Conservation (phyloP, 257 asterid genomes). For the Lantana camara region DNA sequence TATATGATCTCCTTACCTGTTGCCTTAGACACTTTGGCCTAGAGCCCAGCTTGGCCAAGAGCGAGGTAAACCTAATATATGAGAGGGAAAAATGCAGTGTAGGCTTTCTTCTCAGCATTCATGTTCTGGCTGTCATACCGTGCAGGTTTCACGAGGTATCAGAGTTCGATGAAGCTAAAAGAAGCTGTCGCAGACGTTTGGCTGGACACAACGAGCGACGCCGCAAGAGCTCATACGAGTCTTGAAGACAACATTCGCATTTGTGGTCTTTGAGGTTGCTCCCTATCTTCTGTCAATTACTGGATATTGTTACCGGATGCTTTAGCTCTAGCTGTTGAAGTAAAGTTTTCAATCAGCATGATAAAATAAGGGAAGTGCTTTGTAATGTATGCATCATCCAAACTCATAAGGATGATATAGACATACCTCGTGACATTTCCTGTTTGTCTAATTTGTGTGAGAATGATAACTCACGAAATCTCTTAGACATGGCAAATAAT, state of each 20-base stretch:
- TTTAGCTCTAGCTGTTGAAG: constrained; percentile 30
- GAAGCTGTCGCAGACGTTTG: constrained; percentile 87
- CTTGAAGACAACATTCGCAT: constrained; percentile 22
- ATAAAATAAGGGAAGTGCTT: constrained; percentile 13
- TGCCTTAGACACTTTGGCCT: constrained; percentile 13
- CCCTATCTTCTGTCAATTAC: constrained; percentile 89
- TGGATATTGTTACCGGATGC: constrained; percentile 29
- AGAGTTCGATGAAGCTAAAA: constrained; percentile 82
- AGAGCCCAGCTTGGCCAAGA: constrained; percentile 14
- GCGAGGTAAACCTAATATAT: constrained; percentile 10
- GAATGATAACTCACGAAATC: background rate
- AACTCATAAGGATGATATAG: constrained; percentile 15
- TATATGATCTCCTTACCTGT: background rate
- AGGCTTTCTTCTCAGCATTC: constrained; percentile 10
- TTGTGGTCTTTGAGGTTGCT: constrained; percentile 43
- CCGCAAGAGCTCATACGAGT: constrained; percentile 63
- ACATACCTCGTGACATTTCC: background rate
- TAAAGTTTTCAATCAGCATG: constrained; percentile 20
- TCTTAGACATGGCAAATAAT: constrained; percentile 8
- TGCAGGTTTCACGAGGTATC: constrained; percentile 82
- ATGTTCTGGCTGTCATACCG: constrained; percentile 26
- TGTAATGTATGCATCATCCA: background rate
- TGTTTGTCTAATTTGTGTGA: constrained; percentile 6
- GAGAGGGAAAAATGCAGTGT: constrained; percentile 12
- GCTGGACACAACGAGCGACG: constrained; percentile 95